Base-by-base conservation (phyloP, 768 basidiomycete genomes). In the Mycena rosella region DNA sequence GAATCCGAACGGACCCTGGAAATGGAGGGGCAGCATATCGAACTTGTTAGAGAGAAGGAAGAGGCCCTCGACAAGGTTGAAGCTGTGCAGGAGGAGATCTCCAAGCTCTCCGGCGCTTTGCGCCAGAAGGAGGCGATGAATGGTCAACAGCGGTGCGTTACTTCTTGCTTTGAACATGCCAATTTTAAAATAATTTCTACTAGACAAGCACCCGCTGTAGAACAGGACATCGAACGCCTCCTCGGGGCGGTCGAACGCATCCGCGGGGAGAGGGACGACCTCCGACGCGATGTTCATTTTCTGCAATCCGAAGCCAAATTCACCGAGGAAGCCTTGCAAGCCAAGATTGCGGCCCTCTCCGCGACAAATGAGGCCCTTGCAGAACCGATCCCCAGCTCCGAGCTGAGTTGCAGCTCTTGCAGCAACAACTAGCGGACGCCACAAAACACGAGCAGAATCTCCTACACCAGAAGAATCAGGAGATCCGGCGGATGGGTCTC, bases 301-400 rank as follows among this genome's bases (percentile, higher is more conserved):
- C 79, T 91, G 60, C 85, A 91, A 69, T 81, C 83, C 3, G 93
- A 95, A 78, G 87, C 88, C 27, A 86, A 81, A 69, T 91, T 92
- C 72, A 80, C 87, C 3, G 84, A 88, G 18, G 86, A 92, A 65
- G 85, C 88, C 0, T 76, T 91, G 53, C 84, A 89, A 72, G 80
- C 82, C 36, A 86, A 85, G 63, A 78, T 91, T 24, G 75, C 81
- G 1, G 69, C 77, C n/a, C 63, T 69, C 69, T 71, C 44, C 63
- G 61, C 15, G 29, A 34, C 40, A 42, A 52, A 51, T 30, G 42
- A 27, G 29, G 3, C 78, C 13, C 48, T 27, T 13, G 63, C 70
- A 13, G 71, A 56, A 69, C 76, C 54, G 67, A 75, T 60, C 64
- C 74, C 27, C 73, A 78, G 30, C 63, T 80, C 48, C 75, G 75